These are phyloP conservation scores for Elymus sibiricus DNA, from an alignment of 176 grass and related monocot genomes.

Conservation along the genomic window DNA sequence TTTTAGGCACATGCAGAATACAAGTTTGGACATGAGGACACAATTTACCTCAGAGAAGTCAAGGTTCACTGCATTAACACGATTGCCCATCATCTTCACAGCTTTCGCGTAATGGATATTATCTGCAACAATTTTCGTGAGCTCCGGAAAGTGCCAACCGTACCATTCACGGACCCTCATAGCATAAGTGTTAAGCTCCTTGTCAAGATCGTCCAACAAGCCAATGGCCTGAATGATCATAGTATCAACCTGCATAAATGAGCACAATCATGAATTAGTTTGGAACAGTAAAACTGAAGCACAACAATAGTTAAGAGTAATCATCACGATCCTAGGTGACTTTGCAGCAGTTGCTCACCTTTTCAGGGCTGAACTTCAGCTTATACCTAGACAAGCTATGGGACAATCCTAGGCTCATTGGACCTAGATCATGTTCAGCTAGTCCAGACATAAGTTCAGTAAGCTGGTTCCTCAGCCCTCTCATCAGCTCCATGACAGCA, in stretches of 20 bases:
- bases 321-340: neutral
- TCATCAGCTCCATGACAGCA: constrained; percentile 94
- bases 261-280: neutral
- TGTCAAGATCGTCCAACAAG: constrained; percentile 93
- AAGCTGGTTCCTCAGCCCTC: constrained; percentile 74
- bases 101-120: constrained; percentile 89
- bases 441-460: constrained; percentile 89
- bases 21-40: neutral
- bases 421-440: constrained; percentile 74
- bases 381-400: constrained; percentile 95
- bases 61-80: constrained; percentile 58
- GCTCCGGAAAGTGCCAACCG: constrained; percentile 96
- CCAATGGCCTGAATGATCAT: constrained; percentile 99
- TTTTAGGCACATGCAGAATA: neutral
- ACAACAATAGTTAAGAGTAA: neutral
- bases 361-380: constrained; percentile 94
- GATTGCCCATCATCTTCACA: constrained; percentile 79
- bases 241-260: constrained; percentile 71
- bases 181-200: constrained; percentile 88
- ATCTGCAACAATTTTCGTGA: constrained; percentile 81
- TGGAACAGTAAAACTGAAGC: neutral
- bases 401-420: constrained; percentile 87
- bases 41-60: constrained; percentile 82
- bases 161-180: constrained; percentile 99
- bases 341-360: constrained; percentile 35